Base-by-base conservation (phyloP, 116 monocot species). In the Cymodocea nodosa region DNA sequence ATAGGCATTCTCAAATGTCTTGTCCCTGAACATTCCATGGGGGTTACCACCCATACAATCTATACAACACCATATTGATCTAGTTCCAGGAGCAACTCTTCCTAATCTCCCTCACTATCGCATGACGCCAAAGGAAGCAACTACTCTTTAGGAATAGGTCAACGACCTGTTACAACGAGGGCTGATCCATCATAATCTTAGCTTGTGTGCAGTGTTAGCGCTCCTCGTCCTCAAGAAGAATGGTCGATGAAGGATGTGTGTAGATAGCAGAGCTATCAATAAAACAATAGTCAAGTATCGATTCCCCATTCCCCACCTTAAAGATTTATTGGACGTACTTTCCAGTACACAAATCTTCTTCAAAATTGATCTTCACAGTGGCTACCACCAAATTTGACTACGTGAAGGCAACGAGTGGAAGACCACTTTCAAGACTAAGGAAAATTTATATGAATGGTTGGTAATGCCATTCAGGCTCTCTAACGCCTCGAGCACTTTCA, bases 401-500 rank as follows among this genome's bases (percentile, higher is more conserved):
- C 52, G 4, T 2, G 5, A 55, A 2, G 23, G 68, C 1, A 56
- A 58, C 6, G 56, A 69, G 15, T 69, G 44, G n/a, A 69, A 69
- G 22, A 39, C 59, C 19, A 17, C 69, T 12, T 69, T 55, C 44
- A 69, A 69, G 34, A 69, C 12, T 7, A 58, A 58, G 15, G 52
- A 66, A 12, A 22, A n/a, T 16, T 37, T 69, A 0, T 69, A 37
- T 48, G 56, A 69, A 69, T 62, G 69, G 55, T 34, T 56, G 11
- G 56, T 69, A 0, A 69, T 69, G 54, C 44, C 56, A 22, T 69
- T 69, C 10, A 17, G 56, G 19, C 36, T 69, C 4, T 58, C 69
- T 4, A 69, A 69, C n/a, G 56, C 55, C 16, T 37, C 69, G 3
- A 69, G 59, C 19, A 69, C 37, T 10, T 69, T 69, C 39, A 55